These are phyloP conservation scores for Malbranchea zuffiana DNA, from an alignment of 2,329 filamentous ascomycete genomes.

Conservation along the genomic window DNA sequence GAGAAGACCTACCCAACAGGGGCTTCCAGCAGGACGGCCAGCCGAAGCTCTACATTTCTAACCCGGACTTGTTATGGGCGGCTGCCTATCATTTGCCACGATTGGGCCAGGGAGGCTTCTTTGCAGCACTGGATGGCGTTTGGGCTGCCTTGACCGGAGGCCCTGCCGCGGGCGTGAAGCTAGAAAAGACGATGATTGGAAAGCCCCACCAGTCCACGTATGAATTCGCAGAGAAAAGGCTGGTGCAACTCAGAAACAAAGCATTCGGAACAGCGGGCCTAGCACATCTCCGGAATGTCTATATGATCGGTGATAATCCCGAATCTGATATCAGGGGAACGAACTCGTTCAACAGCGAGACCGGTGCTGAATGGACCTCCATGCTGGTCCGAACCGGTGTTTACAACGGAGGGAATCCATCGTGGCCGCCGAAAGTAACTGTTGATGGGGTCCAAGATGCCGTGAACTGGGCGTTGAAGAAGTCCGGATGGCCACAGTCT, in stretches of 20 bases:
- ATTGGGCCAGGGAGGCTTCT: constrained; percentile 84
- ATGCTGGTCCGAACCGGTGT: constrained; percentile 74
- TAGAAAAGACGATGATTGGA: constrained; percentile 61
- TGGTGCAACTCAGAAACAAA: constrained; percentile 49
- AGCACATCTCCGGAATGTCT: constrained; percentile 58
- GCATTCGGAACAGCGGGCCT: constrained; percentile 32
- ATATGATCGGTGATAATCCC: constrained; percentile 89
- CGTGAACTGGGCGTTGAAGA: constrained; percentile 62
- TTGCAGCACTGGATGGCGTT: constrained; percentile 66
- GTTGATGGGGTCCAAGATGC: constrained; percentile 66
- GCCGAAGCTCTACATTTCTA: constrained; percentile 74
- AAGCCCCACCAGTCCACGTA: constrained; percentile 75
- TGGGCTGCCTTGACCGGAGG: constrained; percentile 63
- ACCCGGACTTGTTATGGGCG: constrained; percentile 83
- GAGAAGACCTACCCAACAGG: constrained; percentile 51
- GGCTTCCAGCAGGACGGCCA: constrained; percentile 79
- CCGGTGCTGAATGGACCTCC: constrained; percentile 64
- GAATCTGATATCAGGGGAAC: constrained; percentile 85
- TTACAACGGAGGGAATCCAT: constrained; percentile 49
- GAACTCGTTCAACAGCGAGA: constrained; percentile 58
- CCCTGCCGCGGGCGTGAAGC: constrained; percentile 39
- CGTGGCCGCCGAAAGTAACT: constrained; percentile 52
- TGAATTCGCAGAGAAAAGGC: constrained; percentile 65
- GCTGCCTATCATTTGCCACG: constrained; percentile 74
- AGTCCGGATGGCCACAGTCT: constrained; percentile 36